Conservation (phyloP, 345 rosid genomes). For the Citrus trifoliata region DNA sequence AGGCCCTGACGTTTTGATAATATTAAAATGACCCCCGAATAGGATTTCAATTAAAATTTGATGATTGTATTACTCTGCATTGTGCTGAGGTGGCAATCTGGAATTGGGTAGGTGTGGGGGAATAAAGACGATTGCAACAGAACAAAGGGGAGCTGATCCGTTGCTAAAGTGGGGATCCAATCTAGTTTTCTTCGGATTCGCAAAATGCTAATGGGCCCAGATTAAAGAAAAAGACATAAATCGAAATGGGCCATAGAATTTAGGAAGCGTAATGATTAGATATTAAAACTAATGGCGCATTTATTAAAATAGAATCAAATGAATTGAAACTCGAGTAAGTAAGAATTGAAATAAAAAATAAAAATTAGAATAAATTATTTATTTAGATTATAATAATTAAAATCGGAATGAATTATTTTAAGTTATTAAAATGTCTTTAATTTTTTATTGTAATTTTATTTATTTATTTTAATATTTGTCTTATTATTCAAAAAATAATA, state of each 20-base stretch:
- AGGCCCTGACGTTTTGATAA: not conserved
- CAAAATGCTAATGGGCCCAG: not conserved
- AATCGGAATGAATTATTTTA: too few species aligned
- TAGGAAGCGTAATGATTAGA: not conserved
- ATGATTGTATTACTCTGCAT: not conserved
- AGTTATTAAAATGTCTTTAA: fast-evolving
- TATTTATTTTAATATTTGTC: too few species aligned
- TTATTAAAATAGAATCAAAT: too few species aligned
- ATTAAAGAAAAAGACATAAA: not conserved
- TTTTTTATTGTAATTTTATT: too few species aligned
- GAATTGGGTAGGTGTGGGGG: not conserved
- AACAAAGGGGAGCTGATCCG: not conserved
- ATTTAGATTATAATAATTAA: too few species aligned
- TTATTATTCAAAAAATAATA: too few species aligned
- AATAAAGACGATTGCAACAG: not conserved
- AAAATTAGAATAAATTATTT: too few species aligned
- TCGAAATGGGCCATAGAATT: constrained; percentile 7
- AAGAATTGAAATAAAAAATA: fast-evolving
- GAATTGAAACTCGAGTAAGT: too few species aligned
- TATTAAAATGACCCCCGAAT: not conserved
- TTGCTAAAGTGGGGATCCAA: not conserved
- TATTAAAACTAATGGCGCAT: too few species aligned
- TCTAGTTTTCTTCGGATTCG: not conserved
- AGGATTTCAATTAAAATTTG: not conserved
- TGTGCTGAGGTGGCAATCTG: not conserved